phyloP scores from a whole-genome alignment of 306 rosid genomes.

The Arachis hypogaea region DNA sequence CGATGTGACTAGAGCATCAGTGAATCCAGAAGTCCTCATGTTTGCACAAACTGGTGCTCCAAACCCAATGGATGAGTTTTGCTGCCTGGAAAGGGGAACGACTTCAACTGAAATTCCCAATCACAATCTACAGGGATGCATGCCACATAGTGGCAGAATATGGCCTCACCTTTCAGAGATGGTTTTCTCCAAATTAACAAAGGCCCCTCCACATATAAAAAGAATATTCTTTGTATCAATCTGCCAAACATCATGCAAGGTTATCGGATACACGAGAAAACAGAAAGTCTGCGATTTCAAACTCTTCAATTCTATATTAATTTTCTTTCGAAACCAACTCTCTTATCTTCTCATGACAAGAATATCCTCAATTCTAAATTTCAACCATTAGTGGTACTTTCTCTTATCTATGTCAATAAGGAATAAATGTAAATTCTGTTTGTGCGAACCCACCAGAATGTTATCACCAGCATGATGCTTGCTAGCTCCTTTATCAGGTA shows the following conservation, averaged over 20 bases:
- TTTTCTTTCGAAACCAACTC: conserved; percentile 1
- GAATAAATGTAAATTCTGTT: conserved; percentile 21
- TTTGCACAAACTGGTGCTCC: conserved; percentile 75
- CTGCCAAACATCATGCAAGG: conserved; percentile 43
- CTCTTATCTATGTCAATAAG: conserved; percentile 5
- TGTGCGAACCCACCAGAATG: conserved; percentile 51
- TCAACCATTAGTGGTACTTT: background rate
- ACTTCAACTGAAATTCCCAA: conserved; percentile 6
- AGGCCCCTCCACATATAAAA: conserved; percentile 80
- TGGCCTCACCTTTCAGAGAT: conserved; percentile 65
- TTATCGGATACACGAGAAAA: conserved; percentile 22
- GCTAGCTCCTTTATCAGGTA: conserved; percentile 71
- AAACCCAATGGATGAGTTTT: conserved; percentile 83
- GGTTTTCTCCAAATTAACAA: conserved; percentile 73
- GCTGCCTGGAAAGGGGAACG: conserved; percentile 48
- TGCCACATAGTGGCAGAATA: conserved; percentile 17
- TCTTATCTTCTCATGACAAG: conserved; percentile 21
- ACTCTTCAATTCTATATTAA: conserved; percentile 16
- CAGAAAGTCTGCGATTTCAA: conserved; percentile 19
- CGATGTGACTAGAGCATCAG: conserved; percentile 58
- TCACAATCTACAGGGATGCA: conserved; percentile 12
- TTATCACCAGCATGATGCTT: conserved; percentile 60
- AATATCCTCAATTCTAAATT: background rate
- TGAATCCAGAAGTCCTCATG: conserved; percentile 53
- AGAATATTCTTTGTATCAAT: conserved; percentile 69